These are phyloP conservation scores for Nicotiana otophora DNA, from an alignment of 257 asterid genomes.

Conservation along the genomic window DNA sequence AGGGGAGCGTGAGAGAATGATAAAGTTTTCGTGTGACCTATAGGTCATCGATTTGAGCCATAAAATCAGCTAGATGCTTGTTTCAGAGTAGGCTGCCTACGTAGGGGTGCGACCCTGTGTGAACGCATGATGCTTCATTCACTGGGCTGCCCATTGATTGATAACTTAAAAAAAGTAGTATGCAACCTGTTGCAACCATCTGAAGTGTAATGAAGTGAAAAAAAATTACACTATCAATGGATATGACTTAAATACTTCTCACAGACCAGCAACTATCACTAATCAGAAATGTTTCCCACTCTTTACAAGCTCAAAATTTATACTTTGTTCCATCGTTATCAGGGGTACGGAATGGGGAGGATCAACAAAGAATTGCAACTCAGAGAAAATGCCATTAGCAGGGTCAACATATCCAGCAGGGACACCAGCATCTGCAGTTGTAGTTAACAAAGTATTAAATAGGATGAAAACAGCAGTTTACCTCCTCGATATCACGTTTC, in stretches of 20 bases:
- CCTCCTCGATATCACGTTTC: conserved; percentile 54
- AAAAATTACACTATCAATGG: no score
- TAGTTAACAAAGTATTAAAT: conserved; percentile 43
- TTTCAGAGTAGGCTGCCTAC: no score
- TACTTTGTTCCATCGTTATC: not conserved
- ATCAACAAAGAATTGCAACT: conserved; percentile 43
- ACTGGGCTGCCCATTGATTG: no score
- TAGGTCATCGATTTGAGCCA: no score
- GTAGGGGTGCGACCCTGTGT: no score
- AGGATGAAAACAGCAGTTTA: conserved; percentile 41
- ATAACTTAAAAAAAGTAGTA: not conserved
- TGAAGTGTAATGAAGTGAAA: not conserved
- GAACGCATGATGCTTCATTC: no score
- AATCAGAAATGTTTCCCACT: not conserved
- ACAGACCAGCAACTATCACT: not conserved
- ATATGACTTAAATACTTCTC: not conserved
- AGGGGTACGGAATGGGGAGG: conserved; percentile 62
- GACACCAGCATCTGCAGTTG: conserved; percentile 42
- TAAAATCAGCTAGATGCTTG: no score
- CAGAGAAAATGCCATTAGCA: conserved; percentile 46
- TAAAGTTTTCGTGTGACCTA: no score
- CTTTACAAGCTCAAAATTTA: not conserved
- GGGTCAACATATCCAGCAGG: conserved; percentile 62
- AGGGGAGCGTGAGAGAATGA: no score
- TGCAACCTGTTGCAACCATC: not conserved